A percentile compares a stretch with the other conserved stretches of the same genome.
These are phyloP conservation scores for Senna siamea DNA, from an alignment of 306 rosid genomes.

Conservation along the genomic window DNA sequence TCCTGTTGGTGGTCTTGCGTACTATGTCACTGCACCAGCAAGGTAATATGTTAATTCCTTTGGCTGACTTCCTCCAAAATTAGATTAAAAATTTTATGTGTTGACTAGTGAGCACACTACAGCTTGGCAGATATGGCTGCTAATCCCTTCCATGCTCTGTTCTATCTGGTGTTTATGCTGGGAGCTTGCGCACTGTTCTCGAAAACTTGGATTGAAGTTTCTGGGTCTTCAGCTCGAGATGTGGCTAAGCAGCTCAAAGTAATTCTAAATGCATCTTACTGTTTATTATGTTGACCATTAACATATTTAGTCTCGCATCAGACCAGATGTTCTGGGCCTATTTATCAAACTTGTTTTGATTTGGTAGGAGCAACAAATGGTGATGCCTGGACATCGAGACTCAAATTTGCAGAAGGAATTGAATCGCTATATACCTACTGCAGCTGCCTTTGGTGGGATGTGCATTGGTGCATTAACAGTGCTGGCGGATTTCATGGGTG, in stretches of 20 bases:
- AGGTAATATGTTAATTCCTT: slow-evolving; percentile 47
- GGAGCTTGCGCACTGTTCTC: slow-evolving; percentile 93
- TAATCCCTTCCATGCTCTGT: slow-evolving; percentile 91
- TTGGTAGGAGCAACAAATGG: slow-evolving; percentile 96
- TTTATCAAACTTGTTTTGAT: slow-evolving; percentile 20
- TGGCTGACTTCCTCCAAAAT: neutral
- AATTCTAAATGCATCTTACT: slow-evolving; percentile 24
- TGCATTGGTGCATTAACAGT: slow-evolving; percentile 94
- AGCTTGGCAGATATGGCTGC: slow-evolving; percentile 98
- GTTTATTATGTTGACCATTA: slow-evolving; percentile 5
- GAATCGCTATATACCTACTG: slow-evolving; percentile 91
- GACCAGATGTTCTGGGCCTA: slow-evolving; percentile 12
- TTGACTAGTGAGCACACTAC: slow-evolving; percentile 45
- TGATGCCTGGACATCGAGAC: slow-evolving; percentile 95
- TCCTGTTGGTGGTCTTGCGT: slow-evolving; percentile 95
- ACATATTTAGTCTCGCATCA: no score
- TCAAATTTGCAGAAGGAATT: slow-evolving; percentile 88
- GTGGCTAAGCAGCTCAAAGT: slow-evolving; percentile 97
- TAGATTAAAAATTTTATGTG: neutral
- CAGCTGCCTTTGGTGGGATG: slow-evolving; percentile 92
- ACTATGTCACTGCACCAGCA: slow-evolving; percentile 91
- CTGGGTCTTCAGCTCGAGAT: slow-evolving; percentile 94
- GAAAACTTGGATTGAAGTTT: slow-evolving; percentile 97
- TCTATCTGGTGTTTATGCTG: slow-evolving; percentile 87
- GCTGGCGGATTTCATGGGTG: slow-evolving; percentile 95